Conservation (phyloP, 345 rosid species). For the Erysimum cheiranthoides region DNA sequence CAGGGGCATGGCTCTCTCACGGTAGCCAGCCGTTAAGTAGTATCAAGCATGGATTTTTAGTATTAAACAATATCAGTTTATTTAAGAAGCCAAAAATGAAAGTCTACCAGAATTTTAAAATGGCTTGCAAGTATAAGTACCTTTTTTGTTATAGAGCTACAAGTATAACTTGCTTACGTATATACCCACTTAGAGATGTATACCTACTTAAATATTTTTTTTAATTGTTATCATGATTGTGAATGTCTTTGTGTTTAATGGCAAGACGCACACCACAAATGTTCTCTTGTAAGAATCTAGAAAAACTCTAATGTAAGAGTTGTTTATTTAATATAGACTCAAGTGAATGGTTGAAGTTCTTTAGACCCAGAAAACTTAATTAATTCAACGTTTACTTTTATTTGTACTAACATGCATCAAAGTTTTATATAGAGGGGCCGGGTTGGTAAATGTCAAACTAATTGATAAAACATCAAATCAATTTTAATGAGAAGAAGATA, state of each 20-base stretch:
- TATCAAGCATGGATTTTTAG: background rate
- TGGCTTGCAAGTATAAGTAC: background rate
- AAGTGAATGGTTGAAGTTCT: background rate
- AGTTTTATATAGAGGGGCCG: background rate
- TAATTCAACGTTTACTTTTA: constrained; percentile 28
- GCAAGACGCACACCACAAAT: constrained; percentile 39
- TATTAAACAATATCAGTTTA: constrained; percentile 4
- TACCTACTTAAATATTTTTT: background rate
- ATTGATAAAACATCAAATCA: constrained; percentile 11
- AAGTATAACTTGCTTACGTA: background rate
- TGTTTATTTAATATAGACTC: background rate
- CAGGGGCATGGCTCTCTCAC: constrained; percentile 35
- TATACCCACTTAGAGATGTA: background rate
- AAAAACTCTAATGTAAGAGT: background rate
- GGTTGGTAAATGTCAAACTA: constrained; percentile 10
- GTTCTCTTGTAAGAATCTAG: background rate
- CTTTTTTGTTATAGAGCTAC: background rate
- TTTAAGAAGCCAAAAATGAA: background rate
- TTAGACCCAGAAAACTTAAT: background rate
- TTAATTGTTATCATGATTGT: background rate
- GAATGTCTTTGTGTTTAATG: constrained; percentile 26
- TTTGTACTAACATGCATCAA: constrained; percentile 11
- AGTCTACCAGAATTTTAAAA: background rate
- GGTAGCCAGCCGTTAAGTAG: constrained; percentile 9
- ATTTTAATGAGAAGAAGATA: background rate